Evolutionary conservation across 2,329 filamentous ascomycete species (phyloP).

Genomic region (Rhinocladiella mackenziei): DNA sequence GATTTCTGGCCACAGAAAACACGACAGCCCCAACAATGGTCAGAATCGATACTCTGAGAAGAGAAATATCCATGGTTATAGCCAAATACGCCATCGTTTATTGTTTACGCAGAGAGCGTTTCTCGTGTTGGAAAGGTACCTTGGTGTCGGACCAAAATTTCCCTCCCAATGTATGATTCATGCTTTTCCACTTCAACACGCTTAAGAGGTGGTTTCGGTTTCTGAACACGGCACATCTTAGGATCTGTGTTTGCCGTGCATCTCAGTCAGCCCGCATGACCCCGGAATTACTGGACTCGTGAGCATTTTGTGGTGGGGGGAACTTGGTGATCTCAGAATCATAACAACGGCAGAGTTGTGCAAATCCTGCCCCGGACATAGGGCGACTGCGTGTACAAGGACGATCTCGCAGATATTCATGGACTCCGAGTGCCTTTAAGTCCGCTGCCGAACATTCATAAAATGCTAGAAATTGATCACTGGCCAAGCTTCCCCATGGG

Average conservation of each 20-base stretch:
- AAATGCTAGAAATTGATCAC: not conserved
- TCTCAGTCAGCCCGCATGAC: not conserved
- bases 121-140: not conserved
- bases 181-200: not conserved
- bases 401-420: not conserved
- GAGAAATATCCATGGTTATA: not conserved
- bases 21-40: slow-evolving; percentile 3
- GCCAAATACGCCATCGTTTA: not conserved
- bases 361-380: not conserved
- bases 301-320: not conserved
- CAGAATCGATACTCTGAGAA: slow-evolving; percentile 1
- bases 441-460: not conserved
- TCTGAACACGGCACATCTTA: not conserved
- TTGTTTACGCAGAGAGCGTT: slow-evolving; percentile 1
- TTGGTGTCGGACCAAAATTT: not conserved
- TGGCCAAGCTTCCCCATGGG: not conserved
- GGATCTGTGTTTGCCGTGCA: not conserved
- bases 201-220: not conserved
- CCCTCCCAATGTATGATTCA: not conserved
- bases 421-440: slow-evolving; percentile 1
- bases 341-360: too few species aligned
- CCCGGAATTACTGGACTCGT: not conserved
- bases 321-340: not conserved
- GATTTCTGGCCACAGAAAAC: not conserved
- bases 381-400: not conserved